phyloP scores from a whole-genome alignment of 2,329 filamentous ascomycete species.

The Pseudocercospora crystallina region DNA sequence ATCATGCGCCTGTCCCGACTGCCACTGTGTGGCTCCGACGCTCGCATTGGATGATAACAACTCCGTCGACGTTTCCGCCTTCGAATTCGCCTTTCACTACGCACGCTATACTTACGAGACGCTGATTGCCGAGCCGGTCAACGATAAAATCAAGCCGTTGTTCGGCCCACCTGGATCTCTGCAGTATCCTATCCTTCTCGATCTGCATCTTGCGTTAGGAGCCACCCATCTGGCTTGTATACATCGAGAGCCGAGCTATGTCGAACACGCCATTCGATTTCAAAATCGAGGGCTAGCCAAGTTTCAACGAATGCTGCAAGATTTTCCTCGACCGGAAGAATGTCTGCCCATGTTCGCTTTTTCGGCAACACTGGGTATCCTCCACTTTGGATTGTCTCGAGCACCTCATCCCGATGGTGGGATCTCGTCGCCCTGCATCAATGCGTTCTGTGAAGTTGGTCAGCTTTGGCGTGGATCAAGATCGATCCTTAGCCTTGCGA shows the following conservation, averaged over 20 bases:
- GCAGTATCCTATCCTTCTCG: conserved; percentile 8
- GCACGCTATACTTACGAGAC: conserved; percentile 13
- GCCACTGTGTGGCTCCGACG: background rate
- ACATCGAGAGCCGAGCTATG: conserved; percentile 1
- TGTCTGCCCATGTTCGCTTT: conserved; percentile 10
- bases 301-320: conserved; percentile 3
- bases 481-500: background rate
- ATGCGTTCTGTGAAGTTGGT: background rate
- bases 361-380: conserved; percentile 1
- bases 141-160: conserved; percentile 5
- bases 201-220: conserved; percentile 7
- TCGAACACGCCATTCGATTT: conserved; percentile 5
- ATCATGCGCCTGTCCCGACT: conserved; percentile 4
- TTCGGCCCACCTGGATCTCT: conserved; percentile 7
- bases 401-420: background rate
- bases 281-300: conserved; percentile 9
- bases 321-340: background rate
- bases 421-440: background rate
- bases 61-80: background rate
- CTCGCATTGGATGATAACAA: background rate
- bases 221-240: conserved; percentile 9
- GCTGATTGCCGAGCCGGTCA: background rate
- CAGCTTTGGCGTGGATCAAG: conserved; percentile 1
- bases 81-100: conserved; percentile 10
- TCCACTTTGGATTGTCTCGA: background rate